phyloP scores from a whole-genome alignment of 306 rosid species.

The Acacia melanoxylon region DNA sequence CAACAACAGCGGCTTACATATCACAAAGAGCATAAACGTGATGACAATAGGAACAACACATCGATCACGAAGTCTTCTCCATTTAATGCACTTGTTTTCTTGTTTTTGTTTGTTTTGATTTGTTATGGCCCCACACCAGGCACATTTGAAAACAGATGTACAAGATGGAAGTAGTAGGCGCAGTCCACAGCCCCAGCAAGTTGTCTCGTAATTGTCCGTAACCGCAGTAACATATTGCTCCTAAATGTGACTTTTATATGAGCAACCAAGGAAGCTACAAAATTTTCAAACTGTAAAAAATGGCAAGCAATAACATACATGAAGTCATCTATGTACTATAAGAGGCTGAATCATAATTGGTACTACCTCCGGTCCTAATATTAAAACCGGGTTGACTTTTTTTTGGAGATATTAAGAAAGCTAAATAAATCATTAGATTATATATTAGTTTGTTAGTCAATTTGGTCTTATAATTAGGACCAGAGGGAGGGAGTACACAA shows the following conservation, averaged over 20 bases:
- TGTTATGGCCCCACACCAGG: conserved; percentile 98
- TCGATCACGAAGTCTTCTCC: conserved; percentile 80
- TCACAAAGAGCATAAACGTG: conserved; percentile 73
- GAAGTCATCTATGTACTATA: conserved; percentile 28
- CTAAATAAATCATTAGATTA: no score
- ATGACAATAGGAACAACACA: conserved; percentile 64
- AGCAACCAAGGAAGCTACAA: conserved; percentile 56
- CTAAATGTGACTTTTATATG: conserved; percentile 62
- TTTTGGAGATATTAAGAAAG: no score
- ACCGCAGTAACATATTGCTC: conserved; percentile 56
- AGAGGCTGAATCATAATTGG: conserved; percentile 30
- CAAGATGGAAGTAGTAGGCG: conserved; percentile 64
- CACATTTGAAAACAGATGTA: conserved; percentile 79
- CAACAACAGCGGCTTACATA: conserved; percentile 56
- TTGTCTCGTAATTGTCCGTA: conserved; percentile 59
- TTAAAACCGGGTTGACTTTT: no score
- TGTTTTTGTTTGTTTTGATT: conserved; percentile 54
- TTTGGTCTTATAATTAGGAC: no score
- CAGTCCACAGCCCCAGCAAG: conserved; percentile 97
- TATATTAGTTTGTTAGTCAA: no score
- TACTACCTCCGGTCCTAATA: no score
- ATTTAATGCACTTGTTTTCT: conserved; percentile 48
- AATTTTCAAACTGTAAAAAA: conserved; percentile 45
- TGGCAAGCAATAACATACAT: conserved; percentile 42
- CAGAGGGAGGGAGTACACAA: no score